Evolutionary conservation across 139 green algal genomes (phyloP).

Genomic region (Coelastrella sp.): DNA sequence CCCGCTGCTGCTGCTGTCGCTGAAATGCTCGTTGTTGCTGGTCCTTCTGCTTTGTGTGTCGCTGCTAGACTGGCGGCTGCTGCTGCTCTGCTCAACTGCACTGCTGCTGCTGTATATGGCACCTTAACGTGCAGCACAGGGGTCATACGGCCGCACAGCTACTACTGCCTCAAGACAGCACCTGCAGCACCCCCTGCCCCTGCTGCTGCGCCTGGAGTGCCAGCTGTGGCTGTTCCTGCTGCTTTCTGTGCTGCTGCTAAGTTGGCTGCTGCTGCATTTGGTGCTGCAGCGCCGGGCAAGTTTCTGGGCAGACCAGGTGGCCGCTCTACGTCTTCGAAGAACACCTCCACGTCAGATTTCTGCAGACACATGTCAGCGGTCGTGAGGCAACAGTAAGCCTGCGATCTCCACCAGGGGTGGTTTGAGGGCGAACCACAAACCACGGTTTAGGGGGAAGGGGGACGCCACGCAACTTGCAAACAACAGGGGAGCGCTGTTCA

Average conservation of each 20-base stretch:
- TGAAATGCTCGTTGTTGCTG: neutral
- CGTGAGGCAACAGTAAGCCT: neutral
- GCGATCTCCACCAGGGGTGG: neutral
- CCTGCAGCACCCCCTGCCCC: neutral
- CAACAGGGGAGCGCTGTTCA: too few species aligned
- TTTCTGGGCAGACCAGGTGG: slow-evolving; percentile 64
- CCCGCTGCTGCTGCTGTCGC: neutral
- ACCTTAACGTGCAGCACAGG: too few species aligned
- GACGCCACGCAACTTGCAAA: too few species aligned
- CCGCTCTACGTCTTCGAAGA: slow-evolving; percentile 62
- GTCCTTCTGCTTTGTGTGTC: slow-evolving; percentile 14
- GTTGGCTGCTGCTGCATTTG: neutral
- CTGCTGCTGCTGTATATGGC: neutral
- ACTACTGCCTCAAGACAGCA: slow-evolving; percentile 24
- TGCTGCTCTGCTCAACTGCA: too few species aligned
- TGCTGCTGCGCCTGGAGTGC: neutral
- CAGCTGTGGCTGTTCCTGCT: slow-evolving; percentile 7
- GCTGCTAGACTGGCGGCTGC: neutral
- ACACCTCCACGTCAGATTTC: slow-evolving; percentile 45
- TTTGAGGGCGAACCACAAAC: neutral
- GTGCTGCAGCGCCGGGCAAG: neutral
- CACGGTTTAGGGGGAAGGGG: neutral
- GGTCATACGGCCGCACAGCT: neutral
- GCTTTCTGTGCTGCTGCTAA: neutral
- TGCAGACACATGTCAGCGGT: slow-evolving; percentile 58